Evolutionary conservation across 192 early-diverging fungal species (phyloP), one percentile per base, ranked within the genome.

Genomic region (Gryganskiella cystojenkinii): DNA sequence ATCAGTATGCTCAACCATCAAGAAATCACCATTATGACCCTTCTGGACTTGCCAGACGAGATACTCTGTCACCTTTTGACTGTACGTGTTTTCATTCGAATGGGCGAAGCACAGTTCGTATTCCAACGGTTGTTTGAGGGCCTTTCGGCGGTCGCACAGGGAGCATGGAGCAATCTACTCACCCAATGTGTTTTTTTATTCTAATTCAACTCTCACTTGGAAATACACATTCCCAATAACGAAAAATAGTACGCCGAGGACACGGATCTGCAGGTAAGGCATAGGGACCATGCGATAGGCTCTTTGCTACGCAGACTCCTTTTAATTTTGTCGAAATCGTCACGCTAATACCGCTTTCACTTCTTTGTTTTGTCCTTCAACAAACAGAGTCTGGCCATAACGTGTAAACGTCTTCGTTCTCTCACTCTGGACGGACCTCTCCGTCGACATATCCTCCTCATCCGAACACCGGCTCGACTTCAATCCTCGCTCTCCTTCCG

Each of bases 361-460:
- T 6, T 50, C 19, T 50, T 50, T 22, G 22, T 22, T 22, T 22
- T n/a, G 4, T 50, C n/a, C n/a, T 13, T 40, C 37, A 40, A 40
- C 22, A 13, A n/a, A 9, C 53, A 74, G 71, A 74, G 27, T 1
- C 40, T 74, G 0, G 57, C 63, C 5, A 11, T 66, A 5, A 61
- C 63, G 9, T 66, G 56, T 50, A 74, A 74, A 27, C 47, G 55
- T n/a, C 43, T 74, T 1, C 71, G 71, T 0, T 30, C 22, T 10
- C 25, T 74, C 44, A 40, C 63, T 14, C 30, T 74, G 57, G 71
- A 74, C 13, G 71, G 71, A 2, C 71, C 63, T 4, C 44, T 74
- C 1, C 71, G 71, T 25, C 63, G 71, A 2, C 71, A 74, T 31
- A 74, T 74, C n/a, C 63, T 74, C 20, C 63, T 74, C 28, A 74